Evolutionary conservation across 129 eudicot genomes (phyloP), one percentile per base, ranked within the genome.

Genomic region (Helichrysum umbraculigerum): DNA sequence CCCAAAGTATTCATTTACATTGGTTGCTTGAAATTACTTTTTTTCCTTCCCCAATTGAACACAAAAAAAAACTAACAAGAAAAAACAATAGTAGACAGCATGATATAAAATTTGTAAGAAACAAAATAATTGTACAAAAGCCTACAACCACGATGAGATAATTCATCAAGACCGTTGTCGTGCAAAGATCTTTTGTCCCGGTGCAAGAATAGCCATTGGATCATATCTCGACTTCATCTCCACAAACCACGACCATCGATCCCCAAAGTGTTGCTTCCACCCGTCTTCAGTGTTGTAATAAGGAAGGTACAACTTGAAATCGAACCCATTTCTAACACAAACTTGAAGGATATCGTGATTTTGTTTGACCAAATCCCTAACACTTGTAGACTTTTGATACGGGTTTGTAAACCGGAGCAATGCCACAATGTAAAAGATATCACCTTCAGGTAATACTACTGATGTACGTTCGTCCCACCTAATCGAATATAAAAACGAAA

Each of bases 401-500:
- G 97, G 89, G 37, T 71, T 70, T 51, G 85, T 84, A 61, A 88
- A 91, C 25, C 97, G 77, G 20, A 91, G 87, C 81, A 91, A 76
- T 2, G 97, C 97, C 44, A 91, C 94, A 12, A 91, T 63, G 64
- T 91, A 91, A 70, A 91, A 91, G 79, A 91, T 86, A 25, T 88
- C 97, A 1, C 88, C 91, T 71, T 86, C 88, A 5, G 97, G 97
- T 19, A 91, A 56, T 0, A 82, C 91, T 6, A 86, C 87, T 1
- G 91, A 91, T 21, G 86, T 84, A 22, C 97, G 88, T 58, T 67
- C 76, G 59, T 91, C 97, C 97, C 97, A 91, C 88, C 97, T 91
- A 72, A 83, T 56, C 16, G 20, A 74, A 65, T 71, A 17, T 11
- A 50, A 70, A 60, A 79, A 81, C 22, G 0, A 25, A 76, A 54